Evolutionary conservation across 176 grass and related monocot genomes (phyloP).

Genomic region (Bolboschoenus planiculmis): DNA sequence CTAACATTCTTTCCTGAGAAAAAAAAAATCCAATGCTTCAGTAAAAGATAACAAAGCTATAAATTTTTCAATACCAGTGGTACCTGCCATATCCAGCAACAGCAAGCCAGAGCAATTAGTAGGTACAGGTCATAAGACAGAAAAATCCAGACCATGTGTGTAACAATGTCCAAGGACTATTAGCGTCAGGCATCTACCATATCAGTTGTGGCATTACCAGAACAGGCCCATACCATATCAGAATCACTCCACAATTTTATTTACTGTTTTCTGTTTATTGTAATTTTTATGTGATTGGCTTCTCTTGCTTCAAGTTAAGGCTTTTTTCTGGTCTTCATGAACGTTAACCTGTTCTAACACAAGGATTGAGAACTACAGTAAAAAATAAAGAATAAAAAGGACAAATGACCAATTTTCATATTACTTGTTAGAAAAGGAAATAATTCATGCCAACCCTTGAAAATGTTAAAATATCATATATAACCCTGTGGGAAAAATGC

Average conservation of each 20-base stretch:
- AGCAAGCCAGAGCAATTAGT: neutral
- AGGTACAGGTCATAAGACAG: neutral
- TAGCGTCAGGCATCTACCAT: neutral
- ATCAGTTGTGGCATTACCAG: neutral
- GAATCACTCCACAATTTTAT: neutral
- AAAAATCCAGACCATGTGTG: neutral
- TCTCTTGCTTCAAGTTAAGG: neutral
- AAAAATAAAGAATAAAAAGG: neutral
- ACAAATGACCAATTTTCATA: neutral
- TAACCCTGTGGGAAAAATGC: neutral
- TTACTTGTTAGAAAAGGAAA: neutral
- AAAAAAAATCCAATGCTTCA: slow-evolving; percentile 8
- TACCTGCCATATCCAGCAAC: neutral
- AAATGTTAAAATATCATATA: neutral
- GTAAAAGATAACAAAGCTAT: slow-evolving; percentile 10
- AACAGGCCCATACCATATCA: neutral
- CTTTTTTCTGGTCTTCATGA: neutral
- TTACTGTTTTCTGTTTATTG: neutral
- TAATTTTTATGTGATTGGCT: neutral
- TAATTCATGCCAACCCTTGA: neutral
- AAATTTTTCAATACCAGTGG: neutral
- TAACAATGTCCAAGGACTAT: neutral
- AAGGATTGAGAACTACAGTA: neutral
- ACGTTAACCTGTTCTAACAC: neutral
- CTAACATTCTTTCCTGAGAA: slow-evolving; percentile 76